A percentile compares a stretch with the other conserved stretches of the same genome.
Evolutionary conservation across 2,329 filamentous ascomycete genomes (phyloP).

Genomic region (Colletotrichum plurivorum): DNA sequence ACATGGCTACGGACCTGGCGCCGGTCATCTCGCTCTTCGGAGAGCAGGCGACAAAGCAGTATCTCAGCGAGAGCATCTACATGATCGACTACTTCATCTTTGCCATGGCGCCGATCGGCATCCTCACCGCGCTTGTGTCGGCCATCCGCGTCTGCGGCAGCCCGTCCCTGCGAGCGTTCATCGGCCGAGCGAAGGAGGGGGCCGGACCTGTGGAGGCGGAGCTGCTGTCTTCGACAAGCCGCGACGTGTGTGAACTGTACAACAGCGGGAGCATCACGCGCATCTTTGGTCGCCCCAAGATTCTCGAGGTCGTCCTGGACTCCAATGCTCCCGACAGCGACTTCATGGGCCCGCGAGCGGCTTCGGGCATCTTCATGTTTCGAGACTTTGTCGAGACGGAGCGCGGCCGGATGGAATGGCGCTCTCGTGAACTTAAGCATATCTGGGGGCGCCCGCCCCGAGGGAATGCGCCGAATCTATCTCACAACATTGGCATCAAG

Average conservation of each 20-base stretch:
- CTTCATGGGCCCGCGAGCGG: not conserved
- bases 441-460: too few relatives aligned
- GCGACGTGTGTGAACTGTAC: not conserved
- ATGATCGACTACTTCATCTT: not conserved
- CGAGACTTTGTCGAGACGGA: not conserved
- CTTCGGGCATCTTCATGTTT: not conserved
- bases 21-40: not conserved
- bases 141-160: not conserved
- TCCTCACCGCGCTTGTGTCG: not conserved
- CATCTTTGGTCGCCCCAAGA: fast-evolving
- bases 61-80: not conserved
- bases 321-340: not conserved
- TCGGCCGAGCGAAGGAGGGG: not conserved
- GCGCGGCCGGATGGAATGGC: too few relatives aligned
- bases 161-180: not conserved
- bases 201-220: not conserved
- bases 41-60: constrained; percentile 1
- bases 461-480: not conserved
- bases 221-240: not conserved
- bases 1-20: not conserved
- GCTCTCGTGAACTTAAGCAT: too few relatives aligned
- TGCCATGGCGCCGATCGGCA: not conserved
- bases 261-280: not conserved
- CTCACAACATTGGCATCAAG: not conserved
- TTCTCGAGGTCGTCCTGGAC: not conserved